Conservation (phyloP, 805 yeast genomes). For the Diddensiella santjacobensis region DNA sequence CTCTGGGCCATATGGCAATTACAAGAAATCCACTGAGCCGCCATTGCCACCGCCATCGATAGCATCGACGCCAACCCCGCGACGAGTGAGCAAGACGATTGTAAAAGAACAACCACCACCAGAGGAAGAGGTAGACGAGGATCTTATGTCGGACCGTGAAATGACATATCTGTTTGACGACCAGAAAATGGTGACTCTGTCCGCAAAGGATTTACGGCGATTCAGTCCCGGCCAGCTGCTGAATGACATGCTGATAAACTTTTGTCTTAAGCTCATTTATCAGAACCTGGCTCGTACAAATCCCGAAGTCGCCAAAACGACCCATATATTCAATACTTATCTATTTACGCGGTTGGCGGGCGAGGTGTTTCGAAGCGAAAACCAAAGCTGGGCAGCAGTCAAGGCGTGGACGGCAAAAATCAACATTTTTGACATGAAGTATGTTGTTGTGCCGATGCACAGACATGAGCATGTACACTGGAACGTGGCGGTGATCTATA, state of each 20-base stretch:
- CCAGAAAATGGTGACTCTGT: constrained; percentile 52
- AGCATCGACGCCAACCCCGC: no score
- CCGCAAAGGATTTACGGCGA: constrained; percentile 71
- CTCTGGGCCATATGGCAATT: no score
- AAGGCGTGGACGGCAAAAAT: constrained; percentile 75
- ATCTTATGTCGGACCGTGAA: no score
- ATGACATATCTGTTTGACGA: constrained; percentile 41
- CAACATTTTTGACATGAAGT: constrained; percentile 55
- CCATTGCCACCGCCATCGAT: no score
- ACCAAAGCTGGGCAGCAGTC: constrained; percentile 39
- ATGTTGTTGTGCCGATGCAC: constrained; percentile 76
- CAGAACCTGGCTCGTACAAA: constrained; percentile 31
- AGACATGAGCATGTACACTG: constrained; percentile 64
- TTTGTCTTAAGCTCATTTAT: constrained; percentile 49
- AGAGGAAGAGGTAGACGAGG: constrained; percentile 3
- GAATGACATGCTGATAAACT: constrained; percentile 84
- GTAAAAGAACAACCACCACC: no score
- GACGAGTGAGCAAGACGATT: not conserved
- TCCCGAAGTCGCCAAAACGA: constrained; percentile 37
- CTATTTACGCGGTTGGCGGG: constrained; percentile 65
- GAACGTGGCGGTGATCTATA: constrained; percentile 73
- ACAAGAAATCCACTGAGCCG: no score
- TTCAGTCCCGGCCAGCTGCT: constrained; percentile 80
- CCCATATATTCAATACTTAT: constrained; percentile 71
- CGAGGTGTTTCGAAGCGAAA: no score